phyloP scores from a whole-genome alignment of 441 rosid species.

The Euphorbia celastroides region DNA sequence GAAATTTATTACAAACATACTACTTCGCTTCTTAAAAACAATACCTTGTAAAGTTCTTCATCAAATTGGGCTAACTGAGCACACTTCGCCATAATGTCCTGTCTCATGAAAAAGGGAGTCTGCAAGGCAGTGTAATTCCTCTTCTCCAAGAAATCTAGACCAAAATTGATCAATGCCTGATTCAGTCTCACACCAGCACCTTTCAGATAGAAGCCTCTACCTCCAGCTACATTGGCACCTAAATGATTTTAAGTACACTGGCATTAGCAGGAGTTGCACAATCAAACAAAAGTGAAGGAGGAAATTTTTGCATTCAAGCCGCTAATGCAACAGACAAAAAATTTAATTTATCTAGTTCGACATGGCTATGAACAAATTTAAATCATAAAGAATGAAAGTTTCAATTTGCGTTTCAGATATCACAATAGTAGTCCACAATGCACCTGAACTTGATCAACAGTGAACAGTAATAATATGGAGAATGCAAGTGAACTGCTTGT shows the following conservation, averaged over 20 bases:
- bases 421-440: neutral
- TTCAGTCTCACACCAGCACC: conserved; percentile 82
- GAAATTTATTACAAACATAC: neutral
- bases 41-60: conserved; percentile 90
- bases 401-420: neutral
- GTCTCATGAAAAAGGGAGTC: conserved; percentile 88
- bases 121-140: conserved; percentile 63
- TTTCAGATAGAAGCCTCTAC: conserved; percentile 79
- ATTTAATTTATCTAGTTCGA: neutral
- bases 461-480: neutral
- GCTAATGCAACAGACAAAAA: neutral
- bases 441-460: neutral
- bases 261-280: neutral
- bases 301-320: neutral
- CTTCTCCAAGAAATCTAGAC: conserved; percentile 61
- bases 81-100: conserved; percentile 91
- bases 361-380: neutral
- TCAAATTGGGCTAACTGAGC: conserved; percentile 96
- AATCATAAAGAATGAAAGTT: neutral
- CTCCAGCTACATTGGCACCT: conserved; percentile 95
- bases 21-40: neutral
- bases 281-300: neutral
- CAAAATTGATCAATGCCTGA: conserved; percentile 87
- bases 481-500: neutral
- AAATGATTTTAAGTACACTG: conserved; percentile 13